A percentile compares a stretch with the other conserved stretches of the same genome.
phyloP scores from a whole-genome alignment of 2,329 filamentous ascomycete species.

The Fusarium buxicola region DNA sequence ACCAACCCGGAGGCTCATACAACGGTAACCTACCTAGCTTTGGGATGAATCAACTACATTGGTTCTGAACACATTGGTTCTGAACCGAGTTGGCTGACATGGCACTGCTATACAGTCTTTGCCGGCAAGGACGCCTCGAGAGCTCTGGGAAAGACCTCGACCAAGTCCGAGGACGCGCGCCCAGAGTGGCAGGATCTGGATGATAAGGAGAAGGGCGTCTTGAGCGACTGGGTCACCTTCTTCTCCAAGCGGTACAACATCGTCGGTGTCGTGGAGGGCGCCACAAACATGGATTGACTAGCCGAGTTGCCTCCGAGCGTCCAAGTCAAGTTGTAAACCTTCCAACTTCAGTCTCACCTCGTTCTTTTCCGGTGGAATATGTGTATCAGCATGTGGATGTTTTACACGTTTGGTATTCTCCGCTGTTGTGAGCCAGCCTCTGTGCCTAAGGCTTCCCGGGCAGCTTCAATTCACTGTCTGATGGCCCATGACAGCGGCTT shows the following conservation, averaged over 20 bases:
- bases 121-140: constrained; percentile 96
- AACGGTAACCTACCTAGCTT: constrained; percentile 68
- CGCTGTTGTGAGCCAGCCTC: constrained; percentile 33
- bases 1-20: constrained; percentile 85
- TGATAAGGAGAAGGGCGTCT: constrained; percentile 85
- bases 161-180: constrained; percentile 84
- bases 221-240: constrained; percentile 95
- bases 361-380: neutral
- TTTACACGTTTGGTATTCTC: constrained; percentile 30
- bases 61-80: too few relatives aligned
- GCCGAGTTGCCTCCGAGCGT: constrained; percentile 33
- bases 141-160: constrained; percentile 86
- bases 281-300: constrained; percentile 64
- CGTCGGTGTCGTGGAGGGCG: constrained; percentile 74
- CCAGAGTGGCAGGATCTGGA: constrained; percentile 85
- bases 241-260: constrained; percentile 98
- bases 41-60: neutral
- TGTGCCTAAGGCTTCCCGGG: neutral
- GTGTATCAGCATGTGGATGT: neutral
- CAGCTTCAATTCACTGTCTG: neutral
- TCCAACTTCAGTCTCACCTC: neutral
- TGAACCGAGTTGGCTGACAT: constrained; percentile 23
- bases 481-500: neutral
- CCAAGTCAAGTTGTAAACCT: constrained; percentile 40
- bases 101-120: constrained; percentile 73